A percentile compares a stretch with the other conserved stretches of the same genome.
These are phyloP conservation scores for Xylaria sp. DNA, from an alignment of 2,329 filamentous ascomycete species.

Conservation along the genomic window DNA sequence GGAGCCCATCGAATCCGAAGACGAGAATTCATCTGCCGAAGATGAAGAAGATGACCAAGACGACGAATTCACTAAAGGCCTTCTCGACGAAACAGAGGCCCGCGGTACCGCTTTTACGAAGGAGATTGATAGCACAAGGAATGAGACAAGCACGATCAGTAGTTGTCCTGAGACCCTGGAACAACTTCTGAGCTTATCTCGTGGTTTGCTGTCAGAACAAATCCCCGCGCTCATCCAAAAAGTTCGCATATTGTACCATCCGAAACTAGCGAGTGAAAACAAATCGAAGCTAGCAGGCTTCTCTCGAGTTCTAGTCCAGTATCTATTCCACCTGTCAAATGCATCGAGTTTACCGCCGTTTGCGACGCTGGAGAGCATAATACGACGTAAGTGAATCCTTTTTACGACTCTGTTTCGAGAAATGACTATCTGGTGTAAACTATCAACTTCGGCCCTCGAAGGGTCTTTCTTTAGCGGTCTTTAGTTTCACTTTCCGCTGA, in stretches of 20 bases:
- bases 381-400: constrained; percentile 64
- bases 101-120: constrained; percentile 58
- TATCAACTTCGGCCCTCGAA: neutral
- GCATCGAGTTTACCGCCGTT: constrained; percentile 58
- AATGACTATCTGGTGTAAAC: neutral
- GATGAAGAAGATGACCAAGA: constrained; percentile 52
- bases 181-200: constrained; percentile 72
- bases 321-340: constrained; percentile 57
- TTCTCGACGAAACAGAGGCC: constrained; percentile 65
- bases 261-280: constrained; percentile 82
- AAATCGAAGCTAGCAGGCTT: constrained; percentile 80
- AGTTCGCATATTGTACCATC: constrained; percentile 90
- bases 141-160: constrained; percentile 66
- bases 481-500: neutral
- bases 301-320: constrained; percentile 68
- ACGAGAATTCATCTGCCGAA: constrained; percentile 22
- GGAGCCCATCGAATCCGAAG: constrained; percentile 55
- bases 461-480: neutral
- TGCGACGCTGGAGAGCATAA: constrained; percentile 74
- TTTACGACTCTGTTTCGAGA: too few relatives aligned
- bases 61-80: constrained; percentile 73
- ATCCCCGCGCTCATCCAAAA: constrained; percentile 82
- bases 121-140: constrained; percentile 38
- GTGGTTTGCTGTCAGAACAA: constrained; percentile 65
- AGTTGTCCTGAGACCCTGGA: constrained; percentile 83